phyloP scores from a whole-genome alignment of 768 basidiomycete species.

The Naematelia aurantialba region DNA sequence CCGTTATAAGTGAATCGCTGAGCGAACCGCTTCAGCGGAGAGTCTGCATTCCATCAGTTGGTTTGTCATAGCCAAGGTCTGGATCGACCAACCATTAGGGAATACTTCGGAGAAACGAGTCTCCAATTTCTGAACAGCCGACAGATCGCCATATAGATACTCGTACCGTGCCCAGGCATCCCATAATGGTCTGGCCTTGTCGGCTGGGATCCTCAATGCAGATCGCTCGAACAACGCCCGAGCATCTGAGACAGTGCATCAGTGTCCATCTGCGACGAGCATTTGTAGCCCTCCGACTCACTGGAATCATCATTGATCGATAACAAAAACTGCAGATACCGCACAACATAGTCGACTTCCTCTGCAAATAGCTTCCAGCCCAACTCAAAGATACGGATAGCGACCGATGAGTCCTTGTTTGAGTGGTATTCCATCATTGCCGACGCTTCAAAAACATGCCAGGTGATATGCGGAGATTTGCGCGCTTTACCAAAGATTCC shows the following conservation, averaged over 20 bases:
- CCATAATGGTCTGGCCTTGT: slow-evolving; percentile 82
- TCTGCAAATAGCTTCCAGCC: slow-evolving; percentile 78
- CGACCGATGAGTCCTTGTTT: slow-evolving; percentile 71
- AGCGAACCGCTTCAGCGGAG: slow-evolving; percentile 79
- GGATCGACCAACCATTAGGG: slow-evolving; percentile 62
- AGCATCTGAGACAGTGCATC: slow-evolving; percentile 62
- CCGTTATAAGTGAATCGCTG: slow-evolving; percentile 77
- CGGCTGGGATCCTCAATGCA: slow-evolving; percentile 69
- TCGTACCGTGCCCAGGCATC: slow-evolving; percentile 94
- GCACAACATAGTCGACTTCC: slow-evolving; percentile 77
- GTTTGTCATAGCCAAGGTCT: not conserved
- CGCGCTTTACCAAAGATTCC: slow-evolving; percentile 76
- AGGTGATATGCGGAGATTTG: slow-evolving; percentile 58
- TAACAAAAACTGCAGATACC: slow-evolving; percentile 88
- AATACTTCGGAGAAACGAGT: slow-evolving; percentile 82
- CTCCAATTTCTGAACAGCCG: slow-evolving; percentile 82
- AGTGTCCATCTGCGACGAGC: not conserved
- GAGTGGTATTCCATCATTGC: slow-evolving; percentile 93
- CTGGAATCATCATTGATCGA: slow-evolving; percentile 93
- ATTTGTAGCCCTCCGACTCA: slow-evolving; percentile 52
- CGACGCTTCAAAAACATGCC: slow-evolving; percentile 91
- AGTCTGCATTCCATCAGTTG: slow-evolving; percentile 57
- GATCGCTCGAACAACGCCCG: slow-evolving; percentile 91
- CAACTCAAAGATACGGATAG: slow-evolving; percentile 88
- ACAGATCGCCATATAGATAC: slow-evolving; percentile 89